phyloP scores from a whole-genome alignment of 2,329 filamentous ascomycete species.

The Pseudofabraea citricarpa region DNA sequence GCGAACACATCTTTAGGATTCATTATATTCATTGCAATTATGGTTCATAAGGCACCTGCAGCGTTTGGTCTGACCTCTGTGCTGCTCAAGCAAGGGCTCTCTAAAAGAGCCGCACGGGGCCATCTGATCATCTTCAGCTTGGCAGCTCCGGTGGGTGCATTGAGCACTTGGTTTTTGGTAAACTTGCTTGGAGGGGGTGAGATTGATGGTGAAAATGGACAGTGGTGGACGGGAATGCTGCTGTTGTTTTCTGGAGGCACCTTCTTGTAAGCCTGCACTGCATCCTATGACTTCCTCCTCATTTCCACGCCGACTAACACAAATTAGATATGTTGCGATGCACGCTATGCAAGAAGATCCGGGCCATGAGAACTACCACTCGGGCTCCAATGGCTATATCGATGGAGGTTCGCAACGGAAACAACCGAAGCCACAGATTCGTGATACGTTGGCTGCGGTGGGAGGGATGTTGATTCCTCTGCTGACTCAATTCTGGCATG shows the following conservation, averaged over 20 bases:
- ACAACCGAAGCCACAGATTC: slow-evolving; percentile 53
- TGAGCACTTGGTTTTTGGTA: slow-evolving; percentile 78
- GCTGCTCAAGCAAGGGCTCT: slow-evolving; percentile 83
- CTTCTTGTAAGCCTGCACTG: slow-evolving; percentile 80
- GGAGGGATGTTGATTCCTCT: slow-evolving; percentile 75
- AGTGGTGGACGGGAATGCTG: slow-evolving; percentile 89
- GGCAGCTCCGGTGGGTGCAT: slow-evolving; percentile 80
- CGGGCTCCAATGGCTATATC: slow-evolving; percentile 47
- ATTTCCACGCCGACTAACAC: slow-evolving; percentile 19
- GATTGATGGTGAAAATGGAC: slow-evolving; percentile 44
- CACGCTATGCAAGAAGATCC: slow-evolving; percentile 88
- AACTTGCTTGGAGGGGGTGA: slow-evolving; percentile 65
- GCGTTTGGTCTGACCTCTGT: slow-evolving; percentile 92
- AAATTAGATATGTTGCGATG: slow-evolving; percentile 85
- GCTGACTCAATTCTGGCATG: slow-evolving; percentile 73
- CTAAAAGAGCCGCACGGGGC: slow-evolving; percentile 76
- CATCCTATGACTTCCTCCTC: background rate
- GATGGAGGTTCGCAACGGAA: slow-evolving; percentile 47
- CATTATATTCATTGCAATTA: slow-evolving; percentile 92
- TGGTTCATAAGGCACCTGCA: slow-evolving; percentile 95
- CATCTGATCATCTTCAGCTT: slow-evolving; percentile 90
- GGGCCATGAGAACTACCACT: slow-evolving; percentile 43
- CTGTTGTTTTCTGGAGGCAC: slow-evolving; percentile 94
- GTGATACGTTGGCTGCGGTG: slow-evolving; percentile 66
- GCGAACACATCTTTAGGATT: slow-evolving; percentile 73